A percentile compares a stretch with the other conserved stretches of the same genome.
Conservation (phyloP, 768 basidiomycete genomes). For the Russula ochroleuca region DNA sequence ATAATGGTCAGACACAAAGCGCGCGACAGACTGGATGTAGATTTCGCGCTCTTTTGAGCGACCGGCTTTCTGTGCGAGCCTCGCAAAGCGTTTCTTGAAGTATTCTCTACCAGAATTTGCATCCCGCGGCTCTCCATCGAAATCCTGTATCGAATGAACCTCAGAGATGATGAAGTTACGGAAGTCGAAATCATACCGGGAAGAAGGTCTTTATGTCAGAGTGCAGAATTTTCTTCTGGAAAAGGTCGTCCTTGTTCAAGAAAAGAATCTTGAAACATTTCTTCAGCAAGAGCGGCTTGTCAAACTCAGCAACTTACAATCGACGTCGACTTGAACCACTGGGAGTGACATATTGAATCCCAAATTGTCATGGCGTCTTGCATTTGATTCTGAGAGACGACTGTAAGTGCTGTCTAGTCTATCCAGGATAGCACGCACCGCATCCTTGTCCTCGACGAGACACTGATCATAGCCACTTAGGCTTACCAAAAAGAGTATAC, state of each 20-base stretch:
- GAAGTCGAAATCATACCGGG: conserved; percentile 45
- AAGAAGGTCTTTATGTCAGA: conserved; percentile 89
- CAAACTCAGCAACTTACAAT: conserved; percentile 47
- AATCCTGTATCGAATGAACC: conserved; percentile 52
- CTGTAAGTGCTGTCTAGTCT: background rate
- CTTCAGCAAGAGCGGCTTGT: conserved; percentile 2
- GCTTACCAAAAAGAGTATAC: conserved; percentile 87
- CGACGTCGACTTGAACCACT: conserved; percentile 94
- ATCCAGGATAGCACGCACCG: conserved; percentile 47
- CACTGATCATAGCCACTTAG: conserved; percentile 93
- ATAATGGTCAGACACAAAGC: conserved; percentile 23
- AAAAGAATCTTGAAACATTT: conserved; percentile 62
- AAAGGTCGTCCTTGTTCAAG: conserved; percentile 94
- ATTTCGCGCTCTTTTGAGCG: conserved; percentile 84
- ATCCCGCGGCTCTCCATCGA: conserved; percentile 71
- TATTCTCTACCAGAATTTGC: conserved; percentile 78
- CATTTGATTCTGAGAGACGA: conserved; percentile 80
- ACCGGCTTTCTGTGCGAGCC: conserved; percentile 80
- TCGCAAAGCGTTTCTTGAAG: conserved; percentile 81
- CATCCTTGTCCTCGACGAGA: conserved; percentile 87
- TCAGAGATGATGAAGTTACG: conserved; percentile 27
- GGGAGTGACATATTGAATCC: conserved; percentile 97
- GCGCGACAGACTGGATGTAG: conserved; percentile 77
- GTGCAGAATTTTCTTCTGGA: conserved; percentile 71
- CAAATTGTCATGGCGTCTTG: conserved; percentile 98